Base-by-base conservation (phyloP, 768 basidiomycete genomes). In the Pluteus cervinus region DNA sequence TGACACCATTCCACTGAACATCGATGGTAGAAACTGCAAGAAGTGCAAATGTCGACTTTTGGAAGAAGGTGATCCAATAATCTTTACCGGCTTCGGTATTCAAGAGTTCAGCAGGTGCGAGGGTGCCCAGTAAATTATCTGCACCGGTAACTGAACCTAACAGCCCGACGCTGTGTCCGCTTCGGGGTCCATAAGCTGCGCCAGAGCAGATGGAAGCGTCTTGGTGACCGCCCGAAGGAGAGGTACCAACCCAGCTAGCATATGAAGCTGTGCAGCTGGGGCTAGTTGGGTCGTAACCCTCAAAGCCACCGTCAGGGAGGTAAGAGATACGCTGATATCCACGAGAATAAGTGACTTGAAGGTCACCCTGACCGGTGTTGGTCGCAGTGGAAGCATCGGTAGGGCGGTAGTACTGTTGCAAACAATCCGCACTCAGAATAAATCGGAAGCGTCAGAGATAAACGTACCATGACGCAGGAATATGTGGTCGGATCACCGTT, bases 151-250 rank as follows among this genome's bases (percentile, higher is more conserved):
- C 68, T 3, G 67, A 64, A n/a, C 71, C 71, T 14, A 73, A 56
- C 12, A 69, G 51, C 2, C 42, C 68, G 18, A 62, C 58, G 4
- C 60, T 56, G 42, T 50, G 42, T 0, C 71, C 71, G 5, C 55
- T 48, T 40, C 64, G 67, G 7, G 68, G n/a, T n/a, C n/a, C 60
- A 42, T 63, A 70, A 0, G 55, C 48, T 4, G 45, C 33, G 51
- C 59, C 66, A 56, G 63, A 58, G 56, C 69, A 68, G 47, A 71
- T 56, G 9, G 59, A 52, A n/a, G 71, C 68, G 41, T 73, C 69
- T 33, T 57, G 42, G 15, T 45, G 43, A 14, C 68, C 71, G 7
- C 58, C 60, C 3, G 42, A 12, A 0, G 63, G 50, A 39, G 55
- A 58, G 11, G 53, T 58, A 6, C 64, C 69, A 41, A 55, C 44